These are phyloP conservation scores for Coemansia erecta DNA, from an alignment of 192 early-diverging fungal species.

Conservation along the genomic window DNA sequence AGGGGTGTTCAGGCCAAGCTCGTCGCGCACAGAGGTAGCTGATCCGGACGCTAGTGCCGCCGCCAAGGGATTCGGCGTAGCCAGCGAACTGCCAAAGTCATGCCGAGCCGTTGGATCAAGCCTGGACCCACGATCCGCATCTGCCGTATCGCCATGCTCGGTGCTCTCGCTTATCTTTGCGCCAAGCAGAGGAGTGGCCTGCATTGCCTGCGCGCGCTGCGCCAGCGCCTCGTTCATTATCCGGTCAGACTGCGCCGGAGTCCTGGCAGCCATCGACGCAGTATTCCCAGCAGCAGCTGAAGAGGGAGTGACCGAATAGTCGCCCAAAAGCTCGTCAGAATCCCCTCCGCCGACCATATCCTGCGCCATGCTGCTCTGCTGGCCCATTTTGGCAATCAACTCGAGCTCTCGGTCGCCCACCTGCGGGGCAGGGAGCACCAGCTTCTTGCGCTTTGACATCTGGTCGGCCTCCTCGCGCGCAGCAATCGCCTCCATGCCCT, in stretches of 20 bases:
- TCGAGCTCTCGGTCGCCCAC: conserved; percentile 88
- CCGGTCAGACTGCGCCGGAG: conserved; percentile 59
- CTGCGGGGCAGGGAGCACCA: conserved; percentile 88
- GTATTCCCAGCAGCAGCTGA: conserved; percentile 45
- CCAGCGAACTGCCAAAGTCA: conserved; percentile 26
- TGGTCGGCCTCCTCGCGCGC: conserved; percentile 66
- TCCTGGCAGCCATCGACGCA: conserved; percentile 47
- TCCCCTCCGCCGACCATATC: conserved; percentile 65
- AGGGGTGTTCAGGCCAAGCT: conserved; percentile 59
- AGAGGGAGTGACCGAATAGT: conserved; percentile 60
- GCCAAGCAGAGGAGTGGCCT: conserved; percentile 85
- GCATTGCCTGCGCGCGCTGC: conserved; percentile 66
- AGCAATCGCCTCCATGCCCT: conserved; percentile 32
- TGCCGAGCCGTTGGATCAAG: conserved; percentile 63
- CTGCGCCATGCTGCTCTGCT: conserved; percentile 72
- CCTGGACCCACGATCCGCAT: conserved; percentile 54
- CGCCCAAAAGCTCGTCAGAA: conserved; percentile 67
- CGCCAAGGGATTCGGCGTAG: conserved; percentile 81
- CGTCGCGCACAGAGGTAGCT: conserved; percentile 55
- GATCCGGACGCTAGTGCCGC: conserved; percentile 21
- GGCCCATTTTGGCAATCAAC: conserved; percentile 86
- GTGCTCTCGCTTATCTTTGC: conserved; percentile 45
- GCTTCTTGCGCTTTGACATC: conserved; percentile 67
- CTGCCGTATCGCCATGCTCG: too few relatives aligned
- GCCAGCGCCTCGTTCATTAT: conserved; percentile 81